These are phyloP conservation scores for Xylariaceae sp. DNA, from an alignment of 2,329 filamentous ascomycete genomes.

Conservation along the genomic window DNA sequence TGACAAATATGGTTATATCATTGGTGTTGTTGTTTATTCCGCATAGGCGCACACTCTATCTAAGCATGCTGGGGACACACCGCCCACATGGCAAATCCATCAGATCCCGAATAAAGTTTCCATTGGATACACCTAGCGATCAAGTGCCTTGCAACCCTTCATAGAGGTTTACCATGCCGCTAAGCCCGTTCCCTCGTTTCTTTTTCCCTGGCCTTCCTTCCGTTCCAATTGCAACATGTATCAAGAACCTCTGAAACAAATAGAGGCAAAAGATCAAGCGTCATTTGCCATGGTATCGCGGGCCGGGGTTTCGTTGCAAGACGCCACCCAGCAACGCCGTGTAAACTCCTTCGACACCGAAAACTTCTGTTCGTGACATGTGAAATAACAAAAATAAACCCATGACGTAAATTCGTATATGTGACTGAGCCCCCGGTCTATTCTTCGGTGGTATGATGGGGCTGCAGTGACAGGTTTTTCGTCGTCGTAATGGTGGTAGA, in stretches of 20 bases:
- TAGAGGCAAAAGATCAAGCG: conserved; percentile 10
- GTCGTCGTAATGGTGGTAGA: conserved; percentile 6
- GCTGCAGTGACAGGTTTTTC: background rate
- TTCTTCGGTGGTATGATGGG: conserved; percentile 6
- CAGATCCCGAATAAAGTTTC: too few species aligned
- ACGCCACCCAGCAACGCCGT: conserved; percentile 35
- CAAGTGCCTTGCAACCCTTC: too few species aligned
- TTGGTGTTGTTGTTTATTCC: conserved; percentile 18
- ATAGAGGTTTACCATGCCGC: too few species aligned
- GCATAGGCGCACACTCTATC: conserved; percentile 16
- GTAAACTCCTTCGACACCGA: conserved; percentile 27
- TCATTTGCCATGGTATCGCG: conserved; percentile 28
- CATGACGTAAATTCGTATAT: conserved; percentile 28
- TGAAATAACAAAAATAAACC: conserved; percentile 15
- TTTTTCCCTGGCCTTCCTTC: conserved; percentile 9
- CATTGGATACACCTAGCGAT: too few species aligned
- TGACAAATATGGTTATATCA: conserved; percentile 23
- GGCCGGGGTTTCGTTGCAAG: conserved; percentile 23
- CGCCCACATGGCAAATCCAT: conserved; percentile 14
- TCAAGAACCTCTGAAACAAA: conserved; percentile 11
- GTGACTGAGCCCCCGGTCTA: conserved; percentile 17
- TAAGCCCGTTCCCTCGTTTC: background rate
- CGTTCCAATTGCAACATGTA: conserved; percentile 8
- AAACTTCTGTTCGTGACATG: conserved; percentile 20
- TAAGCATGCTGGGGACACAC: conserved; percentile 13